Percentiles rank a stretch among this genome's conserved stretches.
phyloP scores from a whole-genome alignment of 208 protist genomes.

The Borovskyia barvae region DNA sequence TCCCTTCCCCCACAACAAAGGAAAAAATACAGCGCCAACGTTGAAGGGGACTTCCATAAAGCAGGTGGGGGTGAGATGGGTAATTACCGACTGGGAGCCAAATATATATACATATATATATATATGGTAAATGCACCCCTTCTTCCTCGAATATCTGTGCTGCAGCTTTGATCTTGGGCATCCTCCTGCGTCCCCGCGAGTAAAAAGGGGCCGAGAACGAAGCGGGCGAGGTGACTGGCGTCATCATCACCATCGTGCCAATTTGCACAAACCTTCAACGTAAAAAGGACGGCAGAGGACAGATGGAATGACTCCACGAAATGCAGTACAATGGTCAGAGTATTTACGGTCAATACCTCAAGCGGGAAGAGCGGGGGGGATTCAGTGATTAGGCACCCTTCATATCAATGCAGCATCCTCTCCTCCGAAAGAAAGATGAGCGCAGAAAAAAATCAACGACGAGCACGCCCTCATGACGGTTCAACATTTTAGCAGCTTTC shows the following conservation, averaged over 20 bases:
- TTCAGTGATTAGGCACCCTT: too few species aligned
- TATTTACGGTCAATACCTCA: too few species aligned
- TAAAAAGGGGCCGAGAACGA: too few species aligned
- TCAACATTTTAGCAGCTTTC: background rate
- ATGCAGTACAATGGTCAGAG: too few species aligned
- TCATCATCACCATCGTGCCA: background rate
- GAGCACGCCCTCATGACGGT: too few species aligned
- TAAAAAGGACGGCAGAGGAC: background rate
- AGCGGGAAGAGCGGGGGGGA: too few species aligned
- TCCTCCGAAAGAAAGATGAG: background rate
- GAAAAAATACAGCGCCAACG: background rate
- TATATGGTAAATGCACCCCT: too few species aligned
- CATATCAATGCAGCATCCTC: too few species aligned
- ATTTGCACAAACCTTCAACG: background rate
- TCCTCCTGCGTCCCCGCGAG: too few species aligned
- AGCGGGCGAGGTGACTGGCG: background rate
- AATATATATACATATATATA: conserved; percentile 26
- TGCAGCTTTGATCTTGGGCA: too few species aligned
- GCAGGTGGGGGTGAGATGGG: background rate
- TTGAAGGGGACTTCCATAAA: background rate
- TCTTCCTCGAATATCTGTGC: too few species aligned
- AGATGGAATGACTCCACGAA: background rate
- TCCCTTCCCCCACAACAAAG: background rate
- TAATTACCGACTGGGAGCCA: conserved; percentile 1
- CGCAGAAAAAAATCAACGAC: conserved; percentile 15